Evolutionary conservation across 805 yeast species (phyloP), one percentile per base, ranked within the genome.

Genomic region (Martiniozyma abietophila): DNA sequence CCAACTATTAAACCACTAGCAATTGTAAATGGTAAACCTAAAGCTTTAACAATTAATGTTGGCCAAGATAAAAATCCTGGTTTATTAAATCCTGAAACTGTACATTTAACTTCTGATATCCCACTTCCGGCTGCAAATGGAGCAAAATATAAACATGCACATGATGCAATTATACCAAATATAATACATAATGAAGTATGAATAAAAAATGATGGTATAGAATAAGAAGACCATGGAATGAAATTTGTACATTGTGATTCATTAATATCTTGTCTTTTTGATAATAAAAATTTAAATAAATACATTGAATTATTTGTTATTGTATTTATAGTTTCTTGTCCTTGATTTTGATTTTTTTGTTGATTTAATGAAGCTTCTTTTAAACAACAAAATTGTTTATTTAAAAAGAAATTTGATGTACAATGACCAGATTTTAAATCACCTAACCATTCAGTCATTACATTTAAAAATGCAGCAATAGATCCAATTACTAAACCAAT

Each of bases 61-160:
- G 69, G 62, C 58, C 76, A 67, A 18, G 78, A 80, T 34, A 92
- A 65, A 48, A 89, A 92, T 4, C 81, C 85, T 18, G 74, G 69
- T 62, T 81, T 69, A 18, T 70, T 73, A 53, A 88, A 94, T 0
- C 99, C 99, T 0, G 94, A 77, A 1, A 88, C 84, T 42, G 92
- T 86, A 52, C 92, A 82, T 58, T 94, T 92, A 52, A 92, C 89
- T 57, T 92, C 99, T 11, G 96, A 81, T 32, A 92, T 94, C 0
- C 99, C 99, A 6, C 95, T 82, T 1, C 99, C 99, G 1, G 97
- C 94, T 2, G 98, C 97, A 34, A 77, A 67, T 1, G 95, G 95
- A 0, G 95, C 88, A 45, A 74, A 76, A 10, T 54, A 53, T 44
- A 73, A 65, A 29, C 94, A 95, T 23, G 86, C 50, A 10, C 67